Evolutionary conservation across 495 filamentous ascomycete genomes (phyloP), one percentile per base, ranked within the genome.

Genomic region (Aspergillus taichungensis): DNA sequence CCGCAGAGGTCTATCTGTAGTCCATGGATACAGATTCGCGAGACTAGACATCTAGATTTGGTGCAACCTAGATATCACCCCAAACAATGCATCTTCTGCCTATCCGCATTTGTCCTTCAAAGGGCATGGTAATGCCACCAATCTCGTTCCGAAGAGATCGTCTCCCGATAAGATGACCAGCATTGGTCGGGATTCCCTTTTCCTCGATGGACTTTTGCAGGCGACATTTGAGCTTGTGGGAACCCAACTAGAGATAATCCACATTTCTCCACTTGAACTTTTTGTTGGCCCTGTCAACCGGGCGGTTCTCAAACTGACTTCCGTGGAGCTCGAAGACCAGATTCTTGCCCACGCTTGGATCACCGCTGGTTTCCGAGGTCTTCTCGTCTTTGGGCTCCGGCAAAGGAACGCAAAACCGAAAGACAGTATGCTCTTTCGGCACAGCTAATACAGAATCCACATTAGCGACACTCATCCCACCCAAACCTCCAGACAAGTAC

Each of bases 251-350:
- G 12, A 94, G 60, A 54, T 83, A 81, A 34, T 78, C 74, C 12
- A 83, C 64, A 47, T 82, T 85, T 53, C 82, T 81, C 54, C 68
- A 67, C 64, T 92, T 95, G 64, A 94, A 91, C 65, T 96, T 95
- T 69, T 83, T 91, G 50, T 83, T 89, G 29, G 85, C 87, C 31
- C 92, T 71, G 56, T 96, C 89, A 6, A 84, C 81, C 8, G 91
- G 79, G 28, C 87, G 76, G 53, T 80, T 83, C 72, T 85, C 74
- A 57, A 97, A 92, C 53, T 91, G 86, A 47, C 83, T 83, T 11
- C 92, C 92, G 52, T 90, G 82, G 1, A 97, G 67, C 63, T 97
- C 89, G 53, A 96, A 94, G 3, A 84, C 73, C 54, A 97, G 63
- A 9, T 66, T 61, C 33, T 63, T 61, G 7, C 34, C 41, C 3